phyloP scores from a whole-genome alignment of 1,284 basidiomycete species.

The Prillingera fragicola region DNA sequence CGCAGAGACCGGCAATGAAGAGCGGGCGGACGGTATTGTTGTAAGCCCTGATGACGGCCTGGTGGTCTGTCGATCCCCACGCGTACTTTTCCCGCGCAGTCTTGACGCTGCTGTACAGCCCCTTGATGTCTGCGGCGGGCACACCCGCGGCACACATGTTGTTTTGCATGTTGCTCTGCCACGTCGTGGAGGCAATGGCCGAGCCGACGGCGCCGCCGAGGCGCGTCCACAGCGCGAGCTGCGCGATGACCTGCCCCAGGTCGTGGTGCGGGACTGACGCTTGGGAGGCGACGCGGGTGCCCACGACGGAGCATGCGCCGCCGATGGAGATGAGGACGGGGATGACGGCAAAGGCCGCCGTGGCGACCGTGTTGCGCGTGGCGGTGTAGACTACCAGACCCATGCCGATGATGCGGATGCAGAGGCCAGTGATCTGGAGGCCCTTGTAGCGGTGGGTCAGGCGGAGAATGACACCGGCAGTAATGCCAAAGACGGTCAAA shows the following conservation, averaged over 20 bases:
- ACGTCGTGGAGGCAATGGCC: conserved; percentile 2
- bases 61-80: conserved; percentile 32
- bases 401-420: conserved; percentile 21
- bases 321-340: conserved; percentile 21
- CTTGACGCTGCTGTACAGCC: too few species aligned
- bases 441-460: conserved; percentile 46
- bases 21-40: too few species aligned
- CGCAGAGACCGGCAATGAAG: too few species aligned
- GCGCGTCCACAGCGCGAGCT: conserved; percentile 8
- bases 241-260: conserved; percentile 4
- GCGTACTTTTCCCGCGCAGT: too few species aligned
- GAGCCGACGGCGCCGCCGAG: conserved; percentile 5
- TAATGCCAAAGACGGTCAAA: conserved; percentile 49
- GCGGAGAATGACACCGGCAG: conserved; percentile 42
- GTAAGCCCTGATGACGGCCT: conserved; percentile 28
- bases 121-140: conserved; percentile 28
- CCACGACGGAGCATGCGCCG: conserved; percentile 29
- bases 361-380: conserved; percentile 1
- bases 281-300: conserved; percentile 27
- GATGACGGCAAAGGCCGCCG: conserved; percentile 36
- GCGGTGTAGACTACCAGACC: conserved; percentile 9
- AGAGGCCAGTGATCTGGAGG: conserved; percentile 27
- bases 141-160: too few species aligned
- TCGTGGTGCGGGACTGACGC: conserved; percentile 9
- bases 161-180: conserved; percentile 16